Evolutionary conservation across 2,329 filamentous ascomycete genomes (phyloP), one percentile per base, ranked within the genome.

Genomic region (Aspergillus sp.): DNA sequence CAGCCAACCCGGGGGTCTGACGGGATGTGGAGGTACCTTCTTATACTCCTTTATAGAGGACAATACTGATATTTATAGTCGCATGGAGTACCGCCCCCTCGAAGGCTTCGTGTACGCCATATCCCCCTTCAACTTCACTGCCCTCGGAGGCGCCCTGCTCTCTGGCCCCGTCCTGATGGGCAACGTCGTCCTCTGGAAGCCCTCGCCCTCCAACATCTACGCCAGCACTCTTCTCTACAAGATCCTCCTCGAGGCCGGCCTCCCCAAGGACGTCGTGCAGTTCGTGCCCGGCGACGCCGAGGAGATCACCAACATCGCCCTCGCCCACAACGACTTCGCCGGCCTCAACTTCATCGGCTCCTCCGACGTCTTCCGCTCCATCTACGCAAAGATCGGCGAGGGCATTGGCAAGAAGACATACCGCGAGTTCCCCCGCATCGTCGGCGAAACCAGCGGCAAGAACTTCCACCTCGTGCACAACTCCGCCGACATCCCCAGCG

Each of bases 71-170:
- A 11, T 23, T 11, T n/a, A 7, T 58, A 83, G 80, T 77, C 86
- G 93, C 41, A 84, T 92, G 59, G 93, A 97, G 77, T 87, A 96
- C 80, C 85, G 93, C 39, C 88, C 93, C n/a, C 85, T 98, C 2
- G 93, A 98, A 75, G 93, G 93, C n/a, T 97, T 98, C 75, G 91
- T 98, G 61, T 97, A 97, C 73, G 93, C 93, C 39, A 86, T 97
- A 67, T 91, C 88, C 58, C 93, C 93, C 44, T 98, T 97, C 84
- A 98, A 98, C 81, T 98, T 98, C 79, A 97, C 93, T 21, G 93
- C 93, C 62, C 96, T 98, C 67, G 92, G 87, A 11, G 93, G 89
- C 56, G 96, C 96, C 77, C 82, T 98, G 43, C 86, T 90, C 14
- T 89, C 86, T 46, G 88, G 90, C 1, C 92, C 93, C 14, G 92